Percentiles rank a stretch among this genome's conserved stretches.
Conservation (phyloP, 169 alveolate species). For the Plasmodium blacklocki region DNA sequence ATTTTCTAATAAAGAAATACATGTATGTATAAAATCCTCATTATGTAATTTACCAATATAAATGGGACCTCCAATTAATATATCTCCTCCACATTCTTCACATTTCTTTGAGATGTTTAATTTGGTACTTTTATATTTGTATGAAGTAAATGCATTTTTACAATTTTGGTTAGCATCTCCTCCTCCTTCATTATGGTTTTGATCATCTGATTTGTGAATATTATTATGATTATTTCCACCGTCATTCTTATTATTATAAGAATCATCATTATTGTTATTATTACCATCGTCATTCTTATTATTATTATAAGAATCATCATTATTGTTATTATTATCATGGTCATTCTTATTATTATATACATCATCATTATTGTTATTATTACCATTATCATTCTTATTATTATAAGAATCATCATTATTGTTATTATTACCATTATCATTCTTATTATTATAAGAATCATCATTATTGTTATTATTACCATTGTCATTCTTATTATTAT, state of each 20-base stretch:
- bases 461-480: constrained; percentile 12
- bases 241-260: constrained; percentile 6
- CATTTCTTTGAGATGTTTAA: constrained; percentile 79
- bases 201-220: neutral
- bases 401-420: too few species aligned
- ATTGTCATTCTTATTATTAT: constrained; percentile 2
- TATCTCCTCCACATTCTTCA: constrained; percentile 87
- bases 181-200: neutral
- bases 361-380: neutral
- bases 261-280: constrained; percentile 4
- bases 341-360: neutral
- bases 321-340: neutral
- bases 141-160: neutral
- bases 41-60: constrained; percentile 87
- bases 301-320: neutral
- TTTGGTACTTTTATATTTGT: constrained; percentile 40
- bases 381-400: neutral
- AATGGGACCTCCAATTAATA: constrained; percentile 88
- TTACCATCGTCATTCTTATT: constrained; percentile 17
- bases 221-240: neutral
- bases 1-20: constrained; percentile 59
- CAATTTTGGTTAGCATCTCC: neutral
- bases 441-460: constrained; percentile 4
- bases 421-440: neutral
- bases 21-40: constrained; percentile 78